Evolutionary conservation across 2,329 filamentous ascomycete species (phyloP), one percentile per base, ranked within the genome.

Genomic region (Calonectria pseudoturangicola): DNA sequence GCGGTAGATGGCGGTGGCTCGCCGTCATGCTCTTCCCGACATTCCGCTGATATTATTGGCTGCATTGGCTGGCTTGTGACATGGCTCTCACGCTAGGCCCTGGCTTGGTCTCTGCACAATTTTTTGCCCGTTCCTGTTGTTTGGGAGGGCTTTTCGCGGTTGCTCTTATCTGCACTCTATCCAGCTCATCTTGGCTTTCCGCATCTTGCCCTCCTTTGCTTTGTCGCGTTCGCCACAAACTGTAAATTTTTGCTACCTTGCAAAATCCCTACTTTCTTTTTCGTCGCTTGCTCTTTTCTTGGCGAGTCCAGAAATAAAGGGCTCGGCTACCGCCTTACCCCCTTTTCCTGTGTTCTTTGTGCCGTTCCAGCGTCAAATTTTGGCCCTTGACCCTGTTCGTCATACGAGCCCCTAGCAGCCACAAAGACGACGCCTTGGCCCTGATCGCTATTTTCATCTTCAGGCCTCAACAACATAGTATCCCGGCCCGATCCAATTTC

Each of bases 61-160:
- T 16, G 21, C 30, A 50, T 30, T 64, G 50, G 65, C 47, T 65
- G 47, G 73, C 78, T 74, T 79, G 76, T 79, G 74, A 79, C 69
- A 68, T 72, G 64, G 73, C 54, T 51, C 63, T 58, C 28, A 30
- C 21, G 67, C 51, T 67, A 50, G 66, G 73, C 71, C 68, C 76
- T 72, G 66, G 79, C 30, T 47, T 58, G 70, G 28, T 41, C 50
- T 48, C 70, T 76, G 76, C 76, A 77, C 76, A 76, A 71, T 75
- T 79, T 79, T 79, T 79, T 71, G 30, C 48, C 58, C 58, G 76
- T 77, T 72, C 77, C 77, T 74, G 75, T 79, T 68, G 21, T 43
- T 71, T 68, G 50, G 54, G 63, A 27, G 64, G 51, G 36, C 74
- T 78, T 63, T 63, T 63, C 41, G 39, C 28, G 25, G 43, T n/a